These are phyloP conservation scores for Ceratobasidium sp. DNA, from an alignment of 1,284 basidiomycete genomes.

Conservation along the genomic window DNA sequence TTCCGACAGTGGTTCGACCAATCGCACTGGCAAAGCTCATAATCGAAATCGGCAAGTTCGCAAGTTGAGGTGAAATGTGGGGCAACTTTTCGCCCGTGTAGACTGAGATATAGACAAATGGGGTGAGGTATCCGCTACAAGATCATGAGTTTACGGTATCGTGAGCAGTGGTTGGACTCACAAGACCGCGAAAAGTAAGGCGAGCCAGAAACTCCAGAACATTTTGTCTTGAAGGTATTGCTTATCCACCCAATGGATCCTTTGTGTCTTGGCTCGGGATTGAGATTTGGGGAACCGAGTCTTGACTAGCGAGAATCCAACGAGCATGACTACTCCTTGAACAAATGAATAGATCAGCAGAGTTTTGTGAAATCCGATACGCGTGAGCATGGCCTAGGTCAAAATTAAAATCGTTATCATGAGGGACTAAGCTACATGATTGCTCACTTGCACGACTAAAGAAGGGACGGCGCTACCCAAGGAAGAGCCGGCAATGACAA, in stretches of 20 bases:
- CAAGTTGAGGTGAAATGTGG: slow-evolving; percentile 36
- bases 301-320: slow-evolving; percentile 42
- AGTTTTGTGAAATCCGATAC: slow-evolving; percentile 43
- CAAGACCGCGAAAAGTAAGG: slow-evolving; percentile 38
- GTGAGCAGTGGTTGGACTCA: not conserved
- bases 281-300: slow-evolving; percentile 31
- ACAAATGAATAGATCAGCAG: slow-evolving; percentile 44
- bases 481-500: slow-evolving; percentile 45
- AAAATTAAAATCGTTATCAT: not conserved
- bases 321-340: slow-evolving; percentile 39
- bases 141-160: slow-evolving; percentile 7
- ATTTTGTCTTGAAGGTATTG: slow-evolving; percentile 10
- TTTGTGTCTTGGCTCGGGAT: slow-evolving; percentile 39
- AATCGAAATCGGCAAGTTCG: slow-evolving; percentile 43
- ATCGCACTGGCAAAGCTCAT: slow-evolving; percentile 42
- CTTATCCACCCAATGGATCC: slow-evolving; percentile 38
- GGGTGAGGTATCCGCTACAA: slow-evolving; percentile 19
- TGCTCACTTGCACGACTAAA: slow-evolving; percentile 19
- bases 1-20: slow-evolving; percentile 43
- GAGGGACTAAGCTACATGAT: not conserved
- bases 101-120: slow-evolving; percentile 44
- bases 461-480: slow-evolving; percentile 40
- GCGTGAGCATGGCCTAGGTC: slow-evolving; percentile 40
- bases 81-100: slow-evolving; percentile 43
- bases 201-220: slow-evolving; percentile 35